Evolutionary conservation across 805 yeast genomes (phyloP).

Genomic region (Huiozyma naganishii): DNA sequence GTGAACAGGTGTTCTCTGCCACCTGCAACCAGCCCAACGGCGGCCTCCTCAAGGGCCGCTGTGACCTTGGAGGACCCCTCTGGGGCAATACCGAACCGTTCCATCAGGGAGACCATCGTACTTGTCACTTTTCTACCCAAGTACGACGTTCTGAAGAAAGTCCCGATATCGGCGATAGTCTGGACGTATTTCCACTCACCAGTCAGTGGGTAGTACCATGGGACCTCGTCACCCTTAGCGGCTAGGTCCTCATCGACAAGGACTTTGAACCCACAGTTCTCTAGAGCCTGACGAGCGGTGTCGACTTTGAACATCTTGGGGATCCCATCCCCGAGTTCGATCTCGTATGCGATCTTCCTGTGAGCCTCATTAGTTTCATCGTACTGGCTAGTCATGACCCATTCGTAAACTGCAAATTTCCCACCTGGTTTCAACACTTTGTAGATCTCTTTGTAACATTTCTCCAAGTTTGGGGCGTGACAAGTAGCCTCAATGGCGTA

Average conservation of each 20-base stretch:
- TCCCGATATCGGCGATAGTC: conserved; percentile 61
- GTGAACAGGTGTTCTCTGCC: conserved; percentile 85
- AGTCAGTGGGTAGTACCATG: conserved; percentile 95
- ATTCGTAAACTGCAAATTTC: conserved; percentile 93
- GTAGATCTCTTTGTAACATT: conserved; percentile 90
- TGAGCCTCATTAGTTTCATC: conserved; percentile 83
- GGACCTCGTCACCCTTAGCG: conserved; percentile 67
- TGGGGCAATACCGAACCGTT: conserved; percentile 81
- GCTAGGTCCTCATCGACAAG: conserved; percentile 74
- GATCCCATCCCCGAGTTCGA: conserved; percentile 97
- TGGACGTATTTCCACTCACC: conserved; percentile 91
- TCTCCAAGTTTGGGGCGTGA: conserved; percentile 93
- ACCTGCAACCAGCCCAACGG: conserved; percentile 87
- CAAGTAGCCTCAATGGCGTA: conserved; percentile 98
- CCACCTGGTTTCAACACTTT: conserved; percentile 97
- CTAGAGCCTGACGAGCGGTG: conserved; percentile 82
- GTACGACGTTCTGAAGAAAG: conserved; percentile 79
- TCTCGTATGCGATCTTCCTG: conserved; percentile 91
- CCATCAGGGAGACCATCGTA: conserved; percentile 68
- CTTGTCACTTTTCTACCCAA: conserved; percentile 84
- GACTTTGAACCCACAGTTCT: conserved; percentile 78
- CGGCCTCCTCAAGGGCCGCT: conserved; percentile 91
- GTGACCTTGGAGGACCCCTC: conserved; percentile 87
- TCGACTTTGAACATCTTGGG: conserved; percentile 86
- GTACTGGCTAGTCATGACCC: conserved; percentile 95